Base-by-base conservation (phyloP, 805 yeast species). In the Starmerella scarabaei region DNA sequence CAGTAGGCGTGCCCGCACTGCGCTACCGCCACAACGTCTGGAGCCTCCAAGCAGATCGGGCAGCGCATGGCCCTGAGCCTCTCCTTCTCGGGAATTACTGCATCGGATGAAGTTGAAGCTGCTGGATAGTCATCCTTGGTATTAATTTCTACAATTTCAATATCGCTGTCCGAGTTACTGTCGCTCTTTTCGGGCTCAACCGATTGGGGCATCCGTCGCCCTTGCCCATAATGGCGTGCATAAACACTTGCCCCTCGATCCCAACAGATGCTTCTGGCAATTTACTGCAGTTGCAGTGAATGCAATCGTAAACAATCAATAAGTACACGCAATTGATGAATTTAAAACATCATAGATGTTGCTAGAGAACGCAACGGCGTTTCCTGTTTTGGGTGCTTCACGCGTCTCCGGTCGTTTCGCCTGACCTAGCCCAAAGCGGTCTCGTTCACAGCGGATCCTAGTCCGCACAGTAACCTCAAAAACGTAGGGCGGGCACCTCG, bases 1-100 rank as follows among this genome's bases (percentile, higher is more conserved):
- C 52, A 48, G 40, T 47, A 48, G 9, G 36, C 21, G 32, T 48
- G 52, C 18, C 52, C 52, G 30, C 52, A 48, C 23, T 36, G 36
- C 8, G 44, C 52, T 12, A 48, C 52, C 8, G 52, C 52, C 14
- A 48, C 41, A 15, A 44, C 35, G 12, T 48, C 49, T 8, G 52
- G 52, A n/a, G 37, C 37, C 21, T 48, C 52, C 11, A 48, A 28
- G 27, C 52, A 48, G 23, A 48, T 37, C 5, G 48, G 49, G 30
- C 52, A 48, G 14, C 35, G 28, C 34, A 42, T n/a, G 11, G 27
- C 18, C 28, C 35, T 33, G 27, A 47, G 9, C 12, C 35, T 30
- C 16, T 17, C 33, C 3, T 20, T n/a, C 14, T 30, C 31, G 21
- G 24, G 11, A 12, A 6, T 27, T 17, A 14, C 12, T 9, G n/a